These are phyloP conservation scores for Metschnikowia anglica DNA, from an alignment of 805 yeast species.

Conservation along the genomic window DNA sequence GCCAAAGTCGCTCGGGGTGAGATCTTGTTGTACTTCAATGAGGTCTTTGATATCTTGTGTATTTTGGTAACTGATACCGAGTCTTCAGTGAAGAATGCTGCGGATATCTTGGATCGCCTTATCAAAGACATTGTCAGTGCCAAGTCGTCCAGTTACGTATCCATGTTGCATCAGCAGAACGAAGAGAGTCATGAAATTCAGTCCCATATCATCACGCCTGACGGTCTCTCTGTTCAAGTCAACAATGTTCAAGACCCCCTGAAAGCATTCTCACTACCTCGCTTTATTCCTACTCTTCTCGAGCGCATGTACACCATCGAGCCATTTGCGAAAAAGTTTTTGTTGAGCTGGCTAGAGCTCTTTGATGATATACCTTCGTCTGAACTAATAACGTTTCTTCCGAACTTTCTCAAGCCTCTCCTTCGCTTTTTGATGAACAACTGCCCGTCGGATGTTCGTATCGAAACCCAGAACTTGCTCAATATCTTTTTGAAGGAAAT, in stretches of 20 bases:
- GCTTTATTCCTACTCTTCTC: conserved; percentile 85
- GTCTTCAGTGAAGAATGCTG: conserved; percentile 89
- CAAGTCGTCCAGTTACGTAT: conserved; percentile 83
- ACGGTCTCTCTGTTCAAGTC: conserved; percentile 60
- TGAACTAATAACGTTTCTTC: conserved; percentile 81
- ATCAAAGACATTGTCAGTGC: conserved; percentile 95
- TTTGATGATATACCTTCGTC: conserved; percentile 90
- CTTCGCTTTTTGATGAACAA: conserved; percentile 73
- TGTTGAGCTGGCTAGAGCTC: conserved; percentile 92
- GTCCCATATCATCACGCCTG: conserved; percentile 49
- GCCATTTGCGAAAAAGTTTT: conserved; percentile 86
- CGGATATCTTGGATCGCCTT: conserved; percentile 85
- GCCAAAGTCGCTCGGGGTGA: conserved; percentile 97
- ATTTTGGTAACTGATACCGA: conserved; percentile 88
- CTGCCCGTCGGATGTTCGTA: conserved; percentile 81
- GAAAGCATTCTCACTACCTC: conserved; percentile 76
- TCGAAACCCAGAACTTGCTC: conserved; percentile 76
- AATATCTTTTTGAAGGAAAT: conserved; percentile 79
- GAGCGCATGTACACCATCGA: conserved; percentile 91
- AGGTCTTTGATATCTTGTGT: conserved; percentile 89
- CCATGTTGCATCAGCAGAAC: conserved; percentile 56
- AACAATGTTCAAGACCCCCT: conserved; percentile 58
- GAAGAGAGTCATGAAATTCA: conserved; percentile 30
- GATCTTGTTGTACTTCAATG: conserved; percentile 85
- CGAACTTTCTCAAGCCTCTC: conserved; percentile 84